Base-by-base conservation (phyloP, 257 asterid genomes). In the Apocynum venetum region DNA sequence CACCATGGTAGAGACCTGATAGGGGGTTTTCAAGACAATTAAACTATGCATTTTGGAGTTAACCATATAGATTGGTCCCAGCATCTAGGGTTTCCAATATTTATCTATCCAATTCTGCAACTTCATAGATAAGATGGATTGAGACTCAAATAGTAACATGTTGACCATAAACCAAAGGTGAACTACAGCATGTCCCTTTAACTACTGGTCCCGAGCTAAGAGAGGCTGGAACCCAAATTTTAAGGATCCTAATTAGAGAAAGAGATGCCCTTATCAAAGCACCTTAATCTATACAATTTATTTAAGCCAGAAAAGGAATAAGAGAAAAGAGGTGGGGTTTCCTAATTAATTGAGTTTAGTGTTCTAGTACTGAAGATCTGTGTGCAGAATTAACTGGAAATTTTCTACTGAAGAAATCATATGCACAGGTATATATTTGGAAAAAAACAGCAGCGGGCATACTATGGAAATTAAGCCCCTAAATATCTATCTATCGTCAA, bases 1-100 rank as follows among this genome's bases (percentile, higher is more conserved):
- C 72, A 48, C 55, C 81, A 19, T 10, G 46, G 44, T 48, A 57
- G 35, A 38, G 61, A 60, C 64, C 64, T 65, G 65, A 51, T 46
- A 13, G 48, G 20, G 68, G 70, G 6, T 69, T 77, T 66, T 31
- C 71, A 31, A 52, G 1, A 57, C 61, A 65, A 47, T 47, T 47
- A 44, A 65, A 68, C 76, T 59, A 77, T n/a, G 76, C 48, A 67
- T 20, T 67, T 43, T 77, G 70, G 44, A 52, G 49, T 25, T 15
- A 69, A 70, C 4, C 52, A 40, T 55, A 10, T n/a, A 74, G 77
- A 64, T 64, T 38, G 80, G 80, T 77, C 80, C 80, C 71, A 17
- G 14, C n/a, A 11, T 53, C 51, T 77, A 69, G 75, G 80, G 38
- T 70, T 77, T 70, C 70, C 17, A 19, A 12, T 36, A 17, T 66